phyloP scores from a whole-genome alignment of 2,329 filamentous ascomycete genomes.

The Aureobasidium sp. region DNA sequence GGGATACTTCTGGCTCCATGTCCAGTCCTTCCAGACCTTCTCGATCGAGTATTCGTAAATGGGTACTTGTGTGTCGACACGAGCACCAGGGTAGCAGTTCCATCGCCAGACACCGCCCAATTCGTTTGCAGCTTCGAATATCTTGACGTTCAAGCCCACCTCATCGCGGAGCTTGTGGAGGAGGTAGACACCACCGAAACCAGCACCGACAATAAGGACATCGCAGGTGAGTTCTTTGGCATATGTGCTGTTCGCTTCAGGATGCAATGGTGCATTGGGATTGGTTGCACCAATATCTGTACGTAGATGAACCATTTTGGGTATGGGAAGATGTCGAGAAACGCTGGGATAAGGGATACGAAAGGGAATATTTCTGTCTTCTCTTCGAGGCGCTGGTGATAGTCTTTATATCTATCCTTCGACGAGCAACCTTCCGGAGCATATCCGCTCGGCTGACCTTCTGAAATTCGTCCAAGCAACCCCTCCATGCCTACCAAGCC shows the following conservation, averaged over 20 bases:
- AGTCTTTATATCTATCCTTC: conserved; percentile 15
- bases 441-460: conserved; percentile 1
- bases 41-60: conserved; percentile 43
- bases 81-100: conserved; percentile 37
- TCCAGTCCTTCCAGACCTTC: conserved; percentile 49
- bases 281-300: conserved; percentile 23
- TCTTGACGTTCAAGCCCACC: conserved; percentile 29
- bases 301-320: conserved; percentile 21
- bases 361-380: not conserved
- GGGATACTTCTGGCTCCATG: conserved; percentile 36
- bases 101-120: conserved; percentile 36
- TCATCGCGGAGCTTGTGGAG: conserved; percentile 28
- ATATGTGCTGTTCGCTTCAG: conserved; percentile 19
- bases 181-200: conserved; percentile 26
- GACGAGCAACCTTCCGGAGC: not conserved
- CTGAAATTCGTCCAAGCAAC: not conserved
- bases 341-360: not conserved
- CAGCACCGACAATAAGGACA: conserved; percentile 27
- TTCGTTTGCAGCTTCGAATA: conserved; percentile 31
- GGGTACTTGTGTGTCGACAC: conserved; percentile 42
- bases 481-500: not conserved
- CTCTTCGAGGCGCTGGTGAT: not conserved
- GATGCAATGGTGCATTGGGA: conserved; percentile 3
- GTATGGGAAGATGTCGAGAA: not conserved
- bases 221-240: conserved; percentile 26